Evolutionary conservation across 2,329 filamentous ascomycete species (phyloP).

Genomic region (Hymenoscyphus occultus): DNA sequence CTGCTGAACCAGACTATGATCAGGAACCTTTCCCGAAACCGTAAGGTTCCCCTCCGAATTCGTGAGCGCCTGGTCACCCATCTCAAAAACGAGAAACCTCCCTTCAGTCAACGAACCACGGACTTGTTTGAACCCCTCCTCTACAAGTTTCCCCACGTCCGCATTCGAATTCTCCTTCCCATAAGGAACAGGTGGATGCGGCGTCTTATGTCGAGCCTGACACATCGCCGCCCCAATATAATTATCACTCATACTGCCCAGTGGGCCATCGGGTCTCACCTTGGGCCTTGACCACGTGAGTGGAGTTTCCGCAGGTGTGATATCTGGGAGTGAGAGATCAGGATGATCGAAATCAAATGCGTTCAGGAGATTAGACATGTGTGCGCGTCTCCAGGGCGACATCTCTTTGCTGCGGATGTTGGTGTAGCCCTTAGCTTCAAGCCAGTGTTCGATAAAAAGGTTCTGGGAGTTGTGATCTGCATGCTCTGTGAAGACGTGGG

Average conservation of each 20-base stretch:
- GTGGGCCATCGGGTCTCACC: conserved; percentile 4
- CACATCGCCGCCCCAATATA: conserved; percentile 47
- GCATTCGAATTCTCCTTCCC: conserved; percentile 37
- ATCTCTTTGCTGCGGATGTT: conserved; percentile 41
- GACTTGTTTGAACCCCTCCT: conserved; percentile 51
- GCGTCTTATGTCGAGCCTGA: conserved; percentile 38
- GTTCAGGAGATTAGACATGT: conserved; percentile 48
- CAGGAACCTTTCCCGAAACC: conserved; percentile 29
- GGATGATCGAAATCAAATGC: conserved; percentile 45
- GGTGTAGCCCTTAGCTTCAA: conserved; percentile 39
- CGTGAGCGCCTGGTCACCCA: conserved; percentile 42
- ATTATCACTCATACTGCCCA: conserved; percentile 37
- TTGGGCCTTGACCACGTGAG: conserved; percentile 4
- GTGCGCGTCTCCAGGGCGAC: conserved; percentile 43
- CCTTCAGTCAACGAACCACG: conserved; percentile 52
- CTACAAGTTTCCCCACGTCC: conserved; percentile 41
- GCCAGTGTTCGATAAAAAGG: conserved; percentile 50
- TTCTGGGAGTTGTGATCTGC: conserved; percentile 55
- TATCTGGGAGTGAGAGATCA: conserved; percentile 45
- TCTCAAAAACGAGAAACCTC: conserved; percentile 52
- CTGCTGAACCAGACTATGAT: conserved; percentile 43
- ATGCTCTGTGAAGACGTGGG: conserved; percentile 52
- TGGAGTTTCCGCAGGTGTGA: conserved; percentile 39
- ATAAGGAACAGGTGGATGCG: conserved; percentile 48
- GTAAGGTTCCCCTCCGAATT: conserved; percentile 27